Base-by-base conservation (phyloP, 2,329 filamentous ascomycete genomes). In the Pleurostoma richardsiae region DNA sequence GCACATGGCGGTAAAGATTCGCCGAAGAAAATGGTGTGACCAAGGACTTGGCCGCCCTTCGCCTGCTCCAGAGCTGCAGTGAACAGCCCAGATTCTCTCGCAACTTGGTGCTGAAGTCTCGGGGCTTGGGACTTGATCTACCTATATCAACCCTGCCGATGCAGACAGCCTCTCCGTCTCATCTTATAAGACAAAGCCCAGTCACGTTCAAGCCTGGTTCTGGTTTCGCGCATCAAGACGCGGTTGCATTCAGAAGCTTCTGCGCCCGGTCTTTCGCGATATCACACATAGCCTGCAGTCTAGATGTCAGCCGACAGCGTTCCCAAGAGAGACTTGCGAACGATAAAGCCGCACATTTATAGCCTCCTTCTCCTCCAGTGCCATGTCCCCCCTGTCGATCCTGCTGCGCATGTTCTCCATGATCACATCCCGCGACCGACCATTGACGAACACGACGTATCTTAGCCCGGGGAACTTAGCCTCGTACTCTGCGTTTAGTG, bases 391-490 rank as follows among this genome's bases (percentile, higher is more conserved):
- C 44, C 84, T 71, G 11, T 75, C 78, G 58, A 96, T 95, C 44
- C 91, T 76, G 44, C 68, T 63, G 52, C 77, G 77, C 88, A 96
- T 95, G 58, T 96, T 84, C 52, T 80, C 74, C 85, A 96, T 89
- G 46, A 96, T 85, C 51, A 80, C 79, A 2, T 79, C 75, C 47
- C 90, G 75, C 39, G 80, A 76, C 41, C 91, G 78, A 1, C 89
- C 90, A 62, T 95, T 91, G 47, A 96, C 92, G 63, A 96, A 96
- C 19, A 92, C 88, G 60, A 96, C 89, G 71, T 95, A 96, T 66
- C 86, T 77, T 61, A 96, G 64, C 0, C 91, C 89, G 0, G 90
- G 89, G 64, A 92, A 96, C 47, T 58, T 75, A n/a, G 70, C 71
- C 65, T 96, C 91, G 61, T 96, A 96, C 65, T 88, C 80, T 8